phyloP scores from a whole-genome alignment of 2,329 filamentous ascomycete genomes.

The Alternaria infectoria region DNA sequence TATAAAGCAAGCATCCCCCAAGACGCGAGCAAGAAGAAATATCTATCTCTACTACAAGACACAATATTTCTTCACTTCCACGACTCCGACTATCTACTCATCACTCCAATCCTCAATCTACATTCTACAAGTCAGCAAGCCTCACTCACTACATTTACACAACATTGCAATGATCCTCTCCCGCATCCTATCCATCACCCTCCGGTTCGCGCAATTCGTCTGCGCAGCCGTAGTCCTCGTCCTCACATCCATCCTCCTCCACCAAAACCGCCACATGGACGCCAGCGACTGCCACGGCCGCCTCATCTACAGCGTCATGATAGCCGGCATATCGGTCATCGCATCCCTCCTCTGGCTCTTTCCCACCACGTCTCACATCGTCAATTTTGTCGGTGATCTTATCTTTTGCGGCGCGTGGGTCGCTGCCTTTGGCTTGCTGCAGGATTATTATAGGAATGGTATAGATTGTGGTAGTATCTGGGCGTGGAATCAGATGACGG shows the following conservation, averaged over 20 bases:
- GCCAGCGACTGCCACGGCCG: conserved; percentile 64
- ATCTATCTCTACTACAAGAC: background rate
- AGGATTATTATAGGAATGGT: conserved; percentile 29
- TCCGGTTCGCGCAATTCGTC: conserved; percentile 68
- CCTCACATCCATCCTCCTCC: conserved; percentile 21
- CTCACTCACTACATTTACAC: background rate
- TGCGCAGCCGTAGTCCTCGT: conserved; percentile 65
- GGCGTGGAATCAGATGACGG: conserved; percentile 62
- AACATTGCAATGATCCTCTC: conserved; percentile 31
- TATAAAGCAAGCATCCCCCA: background rate
- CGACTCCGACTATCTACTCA: background rate
- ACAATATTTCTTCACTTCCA: background rate
- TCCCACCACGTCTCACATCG: conserved; percentile 69
- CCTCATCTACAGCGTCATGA: conserved; percentile 76
- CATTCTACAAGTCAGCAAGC: background rate
- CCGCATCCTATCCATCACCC: conserved; percentile 60
- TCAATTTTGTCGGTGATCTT: conserved; percentile 73
- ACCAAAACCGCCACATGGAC: conserved; percentile 36
- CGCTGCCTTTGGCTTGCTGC: conserved; percentile 47
- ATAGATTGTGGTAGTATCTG: conserved; percentile 33
- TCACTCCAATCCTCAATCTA: background rate
- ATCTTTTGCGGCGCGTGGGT: conserved; percentile 74
- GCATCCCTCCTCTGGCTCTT: conserved; percentile 73
- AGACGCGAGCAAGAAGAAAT: background rate
- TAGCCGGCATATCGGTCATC: conserved; percentile 71